Conservation (phyloP, 495 filamentous ascomycete species). For the Pseudotulostoma volvatum region DNA sequence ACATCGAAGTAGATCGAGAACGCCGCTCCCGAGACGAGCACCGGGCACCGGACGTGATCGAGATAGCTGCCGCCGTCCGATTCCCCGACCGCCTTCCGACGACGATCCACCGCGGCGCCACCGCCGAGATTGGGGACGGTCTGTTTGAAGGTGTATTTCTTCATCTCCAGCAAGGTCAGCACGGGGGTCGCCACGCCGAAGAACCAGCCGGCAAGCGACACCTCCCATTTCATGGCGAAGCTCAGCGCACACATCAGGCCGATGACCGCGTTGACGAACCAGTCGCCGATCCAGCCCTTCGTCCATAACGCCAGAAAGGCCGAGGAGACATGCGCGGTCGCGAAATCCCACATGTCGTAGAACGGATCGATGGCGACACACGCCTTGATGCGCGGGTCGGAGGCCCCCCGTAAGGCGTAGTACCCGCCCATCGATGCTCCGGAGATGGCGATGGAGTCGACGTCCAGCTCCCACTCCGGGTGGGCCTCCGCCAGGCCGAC, state of each 20-base stretch:
- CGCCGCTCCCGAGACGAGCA: conserved; percentile 12
- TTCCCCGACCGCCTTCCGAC: too few species aligned
- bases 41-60: conserved; percentile 10
- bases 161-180: background rate
- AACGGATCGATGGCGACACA: conserved; percentile 27
- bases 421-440: conserved; percentile 33
- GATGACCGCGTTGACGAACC: conserved; percentile 9
- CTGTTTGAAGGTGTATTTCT: background rate
- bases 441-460: conserved; percentile 19
- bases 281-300: conserved; percentile 17
- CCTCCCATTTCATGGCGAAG: conserved; percentile 14
- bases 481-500: background rate
- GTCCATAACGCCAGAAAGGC: conserved; percentile 12
- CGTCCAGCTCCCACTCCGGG: conserved; percentile 25
- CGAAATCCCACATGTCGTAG: conserved; percentile 22
- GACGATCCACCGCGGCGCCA: too few species aligned
- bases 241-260: background rate
- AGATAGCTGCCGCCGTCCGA: conserved; percentile 1
- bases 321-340: conserved; percentile 12
- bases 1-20: conserved; percentile 6
- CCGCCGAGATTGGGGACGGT: too few species aligned
- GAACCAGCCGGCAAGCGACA: conserved; percentile 3
- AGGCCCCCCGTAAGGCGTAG: conserved; percentile 20
- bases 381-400: conserved; percentile 27
- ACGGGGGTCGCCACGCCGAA: background rate